Conservation (phyloP, 441 rosid genomes). For the Breynia disticha region DNA sequence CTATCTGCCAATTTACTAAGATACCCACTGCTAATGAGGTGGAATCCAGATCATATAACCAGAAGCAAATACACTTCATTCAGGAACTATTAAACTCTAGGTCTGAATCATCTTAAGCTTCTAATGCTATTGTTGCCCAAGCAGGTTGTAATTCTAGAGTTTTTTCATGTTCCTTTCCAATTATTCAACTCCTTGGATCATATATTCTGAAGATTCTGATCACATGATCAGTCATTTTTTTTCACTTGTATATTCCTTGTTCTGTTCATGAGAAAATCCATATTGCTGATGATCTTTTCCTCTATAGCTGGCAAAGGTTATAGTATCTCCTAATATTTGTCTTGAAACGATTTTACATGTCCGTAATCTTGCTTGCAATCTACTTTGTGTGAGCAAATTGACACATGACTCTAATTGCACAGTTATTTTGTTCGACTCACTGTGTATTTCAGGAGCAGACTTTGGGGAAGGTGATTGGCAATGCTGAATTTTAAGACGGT, state of each 20-base stretch:
- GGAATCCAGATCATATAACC: no score
- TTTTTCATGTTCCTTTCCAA: background rate
- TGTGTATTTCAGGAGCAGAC: background rate
- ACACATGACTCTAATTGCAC: background rate
- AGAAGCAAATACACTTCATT: no score
- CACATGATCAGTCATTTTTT: background rate
- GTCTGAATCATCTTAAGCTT: background rate
- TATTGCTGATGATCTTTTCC: no score
- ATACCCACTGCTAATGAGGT: no score
- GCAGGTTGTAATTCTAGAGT: background rate
- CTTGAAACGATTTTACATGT: background rate
- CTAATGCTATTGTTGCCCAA: background rate
- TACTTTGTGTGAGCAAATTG: background rate
- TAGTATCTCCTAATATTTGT: background rate
- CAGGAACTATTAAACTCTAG: background rate
- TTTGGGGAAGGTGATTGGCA: constrained; percentile 2
- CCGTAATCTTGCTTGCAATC: background rate
- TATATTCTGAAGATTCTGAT: background rate
- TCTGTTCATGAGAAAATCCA: no score
- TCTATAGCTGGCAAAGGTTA: no score
- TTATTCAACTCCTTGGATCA: background rate
- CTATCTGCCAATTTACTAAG: no score
- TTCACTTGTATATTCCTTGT: background rate
- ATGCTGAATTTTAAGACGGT: background rate
- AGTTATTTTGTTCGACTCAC: background rate